phyloP scores from a whole-genome alignment of 805 yeast species.

The Teunomyces funiuensis region DNA sequence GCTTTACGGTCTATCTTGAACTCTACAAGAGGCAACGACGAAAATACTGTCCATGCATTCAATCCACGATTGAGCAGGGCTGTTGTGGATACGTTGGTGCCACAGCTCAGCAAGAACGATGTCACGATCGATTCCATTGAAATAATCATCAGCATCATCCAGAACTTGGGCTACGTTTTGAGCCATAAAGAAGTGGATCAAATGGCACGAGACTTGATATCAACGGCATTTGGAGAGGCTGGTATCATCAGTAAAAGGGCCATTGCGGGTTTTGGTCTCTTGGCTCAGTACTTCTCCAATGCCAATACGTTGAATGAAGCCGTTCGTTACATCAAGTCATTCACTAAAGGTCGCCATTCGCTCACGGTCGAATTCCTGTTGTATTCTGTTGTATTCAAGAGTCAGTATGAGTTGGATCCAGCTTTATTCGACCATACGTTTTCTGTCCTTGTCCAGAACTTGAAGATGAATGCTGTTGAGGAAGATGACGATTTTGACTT shows the following conservation, averaged over 20 bases:
- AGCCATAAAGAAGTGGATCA: conserved; percentile 31
- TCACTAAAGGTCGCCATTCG: background rate
- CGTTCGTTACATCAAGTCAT: background rate
- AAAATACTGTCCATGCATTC: conserved; percentile 1
- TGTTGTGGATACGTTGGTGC: conserved; percentile 39
- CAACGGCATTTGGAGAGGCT: conserved; percentile 36
- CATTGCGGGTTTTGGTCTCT: conserved; percentile 46
- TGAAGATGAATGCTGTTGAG: conserved; percentile 5
- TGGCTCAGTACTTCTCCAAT: conserved; percentile 24
- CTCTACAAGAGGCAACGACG: conserved; percentile 1
- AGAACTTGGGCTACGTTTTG: conserved; percentile 46
- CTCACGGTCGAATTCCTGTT: conserved; percentile 7
- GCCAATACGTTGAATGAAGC: conserved; percentile 6
- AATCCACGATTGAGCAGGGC: conserved; percentile 20
- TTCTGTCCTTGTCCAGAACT: conserved; percentile 5
- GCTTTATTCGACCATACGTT: conserved; percentile 7
- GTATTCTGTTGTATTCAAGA: conserved; percentile 8
- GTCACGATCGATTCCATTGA: conserved; percentile 60
- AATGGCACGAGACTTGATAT: conserved; percentile 30
- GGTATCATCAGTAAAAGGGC: conserved; percentile 52
- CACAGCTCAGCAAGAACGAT: conserved; percentile 31
- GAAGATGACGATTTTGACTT: conserved; percentile 37
- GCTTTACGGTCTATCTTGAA: conserved; percentile 48
- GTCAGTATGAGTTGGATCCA: conserved; percentile 5
- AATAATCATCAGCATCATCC: conserved; percentile 55